Conservation (phyloP, 306 rosid species). For the Dryas drummondii region DNA sequence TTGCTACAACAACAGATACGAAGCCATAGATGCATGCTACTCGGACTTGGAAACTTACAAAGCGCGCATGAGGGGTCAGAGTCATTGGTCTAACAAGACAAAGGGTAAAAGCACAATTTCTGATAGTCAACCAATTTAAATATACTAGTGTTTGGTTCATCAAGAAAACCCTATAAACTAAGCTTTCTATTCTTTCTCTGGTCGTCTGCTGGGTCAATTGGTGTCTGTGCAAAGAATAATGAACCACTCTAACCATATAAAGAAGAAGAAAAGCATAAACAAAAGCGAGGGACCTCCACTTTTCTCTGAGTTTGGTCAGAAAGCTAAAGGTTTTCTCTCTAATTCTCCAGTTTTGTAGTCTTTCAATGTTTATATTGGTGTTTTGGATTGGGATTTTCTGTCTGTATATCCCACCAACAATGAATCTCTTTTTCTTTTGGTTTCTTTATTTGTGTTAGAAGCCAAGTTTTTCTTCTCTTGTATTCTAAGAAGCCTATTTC, state of each 20-base stretch:
- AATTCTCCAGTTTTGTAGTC: background rate
- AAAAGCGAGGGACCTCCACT: constrained; percentile 14
- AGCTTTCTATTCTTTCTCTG: background rate
- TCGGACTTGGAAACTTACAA: too few species aligned
- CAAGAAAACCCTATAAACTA: too few species aligned
- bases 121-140: too few species aligned
- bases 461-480: background rate
- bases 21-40: too few species aligned
- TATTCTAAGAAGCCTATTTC: background rate
- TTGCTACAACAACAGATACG: too few species aligned
- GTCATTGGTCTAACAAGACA: too few species aligned
- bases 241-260: constrained; percentile 4
- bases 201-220: background rate
- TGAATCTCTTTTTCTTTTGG: too few species aligned
- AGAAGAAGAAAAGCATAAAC: background rate
- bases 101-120: too few species aligned
- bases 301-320: constrained; percentile 24
- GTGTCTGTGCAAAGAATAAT: constrained; percentile 3
- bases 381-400: background rate
- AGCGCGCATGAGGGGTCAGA: too few species aligned
- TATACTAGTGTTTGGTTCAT: too few species aligned
- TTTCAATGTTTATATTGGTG: background rate
- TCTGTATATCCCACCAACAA: background rate
- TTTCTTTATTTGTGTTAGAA: background rate
- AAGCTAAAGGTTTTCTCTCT: constrained; percentile 7